These are phyloP conservation scores for Lonicera japonica DNA, from an alignment of 129 eudicot species.

Conservation along the genomic window DNA sequence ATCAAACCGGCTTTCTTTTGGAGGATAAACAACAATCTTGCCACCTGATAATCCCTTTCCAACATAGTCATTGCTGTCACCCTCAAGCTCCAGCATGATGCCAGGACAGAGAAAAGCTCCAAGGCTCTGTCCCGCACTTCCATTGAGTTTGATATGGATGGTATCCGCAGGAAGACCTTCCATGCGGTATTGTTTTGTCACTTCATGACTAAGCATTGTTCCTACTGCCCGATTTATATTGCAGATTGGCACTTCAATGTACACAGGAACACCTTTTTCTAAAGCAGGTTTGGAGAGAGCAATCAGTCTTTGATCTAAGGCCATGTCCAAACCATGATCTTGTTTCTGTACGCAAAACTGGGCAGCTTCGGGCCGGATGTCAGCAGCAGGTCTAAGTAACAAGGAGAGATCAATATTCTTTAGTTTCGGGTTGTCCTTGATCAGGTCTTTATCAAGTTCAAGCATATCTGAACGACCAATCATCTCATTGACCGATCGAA, in stretches of 20 bases:
- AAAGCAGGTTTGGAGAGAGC: constrained; percentile 62
- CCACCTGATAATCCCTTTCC: constrained; percentile 98
- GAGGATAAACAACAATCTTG: constrained; percentile 85
- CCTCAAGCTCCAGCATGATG: constrained; percentile 86
- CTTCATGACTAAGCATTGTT: constrained; percentile 98
- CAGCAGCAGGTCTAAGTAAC: constrained; percentile 87
- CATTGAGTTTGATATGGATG: constrained; percentile 76
- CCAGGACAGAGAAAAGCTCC: constrained; percentile 98
- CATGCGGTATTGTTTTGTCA: constrained; percentile 70
- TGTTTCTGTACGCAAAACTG: constrained; percentile 83
- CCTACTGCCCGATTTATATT: constrained; percentile 95
- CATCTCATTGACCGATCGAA: constrained; percentile 77
- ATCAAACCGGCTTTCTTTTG: constrained; percentile 75
- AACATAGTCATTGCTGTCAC: constrained; percentile 96
- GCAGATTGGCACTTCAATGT: constrained; percentile 76
- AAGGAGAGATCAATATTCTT: constrained; percentile 78
- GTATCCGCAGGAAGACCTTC: constrained; percentile 83
- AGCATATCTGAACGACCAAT: constrained; percentile 98
- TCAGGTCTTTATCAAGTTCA: constrained; percentile 73
- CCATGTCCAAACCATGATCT: constrained; percentile 96
- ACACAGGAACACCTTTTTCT: constrained; percentile 78
- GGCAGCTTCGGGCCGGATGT: constrained; percentile 88
- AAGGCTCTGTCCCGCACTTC: constrained; percentile 97
- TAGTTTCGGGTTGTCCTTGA: constrained; percentile 62
- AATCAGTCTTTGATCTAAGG: constrained; percentile 75